These are phyloP conservation scores for Davidsoniella australis DNA, from an alignment of 2,329 filamentous ascomycete genomes.

Conservation along the genomic window DNA sequence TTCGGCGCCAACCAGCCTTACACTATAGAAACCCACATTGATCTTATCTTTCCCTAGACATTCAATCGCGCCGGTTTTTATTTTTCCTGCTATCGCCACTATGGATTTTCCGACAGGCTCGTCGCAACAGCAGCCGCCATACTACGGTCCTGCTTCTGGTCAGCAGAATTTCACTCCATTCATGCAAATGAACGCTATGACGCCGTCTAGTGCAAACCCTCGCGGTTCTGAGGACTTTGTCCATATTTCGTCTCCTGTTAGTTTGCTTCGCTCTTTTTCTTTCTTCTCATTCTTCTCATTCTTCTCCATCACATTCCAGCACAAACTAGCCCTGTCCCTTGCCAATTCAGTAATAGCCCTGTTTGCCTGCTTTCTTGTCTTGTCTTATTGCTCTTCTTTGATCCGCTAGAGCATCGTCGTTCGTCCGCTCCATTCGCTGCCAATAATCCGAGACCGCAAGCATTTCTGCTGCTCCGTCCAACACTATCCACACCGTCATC, in stretches of 20 bases:
- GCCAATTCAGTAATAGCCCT: neutral
- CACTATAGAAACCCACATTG: too few relatives aligned
- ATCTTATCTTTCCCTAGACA: too few relatives aligned
- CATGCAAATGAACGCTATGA: constrained; percentile 35
- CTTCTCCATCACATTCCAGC: too few relatives aligned
- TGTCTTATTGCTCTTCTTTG: constrained; percentile 1
- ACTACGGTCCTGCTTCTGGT: constrained; percentile 23
- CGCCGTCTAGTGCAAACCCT: constrained; percentile 36
- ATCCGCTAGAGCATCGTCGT: too few relatives aligned
- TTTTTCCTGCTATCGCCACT: neutral
- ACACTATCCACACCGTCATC: constrained; percentile 13
- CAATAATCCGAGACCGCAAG: too few relatives aligned
- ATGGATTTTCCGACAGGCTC: constrained; percentile 1
- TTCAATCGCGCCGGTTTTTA: neutral
- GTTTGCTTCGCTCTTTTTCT: constrained; percentile 1
- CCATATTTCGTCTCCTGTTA: constrained; percentile 36
- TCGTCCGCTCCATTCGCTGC: too few relatives aligned
- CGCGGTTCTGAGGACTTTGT: constrained; percentile 36
- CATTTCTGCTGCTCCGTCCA: too few relatives aligned
- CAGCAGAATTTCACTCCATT: constrained; percentile 36
- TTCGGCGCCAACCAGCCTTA: too few relatives aligned
- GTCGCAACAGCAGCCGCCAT: constrained; percentile 27
- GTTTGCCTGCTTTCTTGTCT: neutral
- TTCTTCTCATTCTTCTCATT: neutral
- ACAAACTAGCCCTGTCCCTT: neutral